Evolutionary conservation across 441 rosid species (phyloP).

Genomic region (Breynia disticha): DNA sequence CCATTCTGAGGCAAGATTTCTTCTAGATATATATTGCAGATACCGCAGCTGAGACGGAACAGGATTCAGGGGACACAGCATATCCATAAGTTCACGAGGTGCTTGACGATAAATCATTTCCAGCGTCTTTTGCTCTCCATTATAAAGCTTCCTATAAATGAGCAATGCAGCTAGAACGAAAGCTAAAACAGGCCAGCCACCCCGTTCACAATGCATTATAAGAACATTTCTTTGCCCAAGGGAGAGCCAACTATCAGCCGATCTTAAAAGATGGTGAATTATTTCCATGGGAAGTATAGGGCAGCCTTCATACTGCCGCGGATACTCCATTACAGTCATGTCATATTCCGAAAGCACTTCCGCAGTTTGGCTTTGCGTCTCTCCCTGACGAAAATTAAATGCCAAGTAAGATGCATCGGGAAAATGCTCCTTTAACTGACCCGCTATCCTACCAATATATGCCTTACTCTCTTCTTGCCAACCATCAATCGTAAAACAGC

Average conservation of each 20-base stretch:
- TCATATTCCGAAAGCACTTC: conserved; percentile 57
- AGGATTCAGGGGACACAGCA: conserved; percentile 77
- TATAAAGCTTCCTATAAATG: conserved; percentile 74
- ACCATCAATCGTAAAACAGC: conserved; percentile 67
- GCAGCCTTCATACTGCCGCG: conserved; percentile 86
- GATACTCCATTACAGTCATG: conserved; percentile 94
- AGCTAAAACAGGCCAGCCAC: conserved; percentile 83
- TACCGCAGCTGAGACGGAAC: conserved; percentile 83
- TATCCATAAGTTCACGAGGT: conserved; percentile 73
- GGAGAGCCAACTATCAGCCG: conserved; percentile 93
- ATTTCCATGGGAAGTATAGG: conserved; percentile 73
- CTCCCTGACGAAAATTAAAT: conserved; percentile 79
- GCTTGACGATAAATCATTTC: conserved; percentile 94
- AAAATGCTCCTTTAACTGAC: conserved; percentile 61
- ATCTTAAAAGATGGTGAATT: conserved; percentile 82
- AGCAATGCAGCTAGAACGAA: conserved; percentile 78
- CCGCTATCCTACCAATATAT: conserved; percentile 51
- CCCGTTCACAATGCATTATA: conserved; percentile 85
- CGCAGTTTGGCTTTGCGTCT: conserved; percentile 45
- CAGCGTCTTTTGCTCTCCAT: conserved; percentile 78
- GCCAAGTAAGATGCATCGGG: conserved; percentile 76
- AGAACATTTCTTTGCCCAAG: conserved; percentile 67
- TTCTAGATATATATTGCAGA: conserved; percentile 78
- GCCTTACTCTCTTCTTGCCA: conserved; percentile 54
- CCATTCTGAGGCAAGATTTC: conserved; percentile 88